phyloP scores from a whole-genome alignment of 2,329 filamentous ascomycete species.

The Achaetomium macrosporum region DNA sequence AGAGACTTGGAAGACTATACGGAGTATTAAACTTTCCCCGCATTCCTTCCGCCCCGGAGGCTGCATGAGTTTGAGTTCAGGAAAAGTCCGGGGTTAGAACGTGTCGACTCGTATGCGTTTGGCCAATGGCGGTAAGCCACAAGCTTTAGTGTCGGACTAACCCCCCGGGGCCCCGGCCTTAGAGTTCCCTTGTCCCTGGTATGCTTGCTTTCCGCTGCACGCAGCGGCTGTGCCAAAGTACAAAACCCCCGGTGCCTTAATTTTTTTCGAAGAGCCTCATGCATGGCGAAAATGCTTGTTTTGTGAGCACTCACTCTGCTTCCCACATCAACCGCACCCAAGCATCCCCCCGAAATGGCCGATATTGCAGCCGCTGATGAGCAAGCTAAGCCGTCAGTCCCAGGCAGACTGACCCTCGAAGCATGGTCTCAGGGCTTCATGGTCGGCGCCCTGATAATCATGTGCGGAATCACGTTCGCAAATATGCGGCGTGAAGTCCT shows the following conservation, averaged over 20 bases:
- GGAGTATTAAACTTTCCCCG: too few relatives aligned
- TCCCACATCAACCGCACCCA: neutral
- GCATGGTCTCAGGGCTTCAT: slow-evolving; percentile 44
- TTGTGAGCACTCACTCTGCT: too few relatives aligned
- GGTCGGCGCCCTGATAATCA: slow-evolving; percentile 43
- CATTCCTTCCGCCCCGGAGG: too few relatives aligned
- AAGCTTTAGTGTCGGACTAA: neutral
- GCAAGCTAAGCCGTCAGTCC: slow-evolving; percentile 2
- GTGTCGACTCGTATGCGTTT: too few relatives aligned
- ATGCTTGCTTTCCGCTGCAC: neutral
- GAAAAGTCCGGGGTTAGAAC: too few relatives aligned
- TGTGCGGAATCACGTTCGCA: slow-evolving; percentile 42
- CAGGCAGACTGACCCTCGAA: slow-evolving; percentile 29
- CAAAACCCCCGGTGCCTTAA: slow-evolving; percentile 1
- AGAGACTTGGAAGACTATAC: too few relatives aligned
- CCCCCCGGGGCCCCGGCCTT: neutral
- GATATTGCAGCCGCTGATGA: neutral
- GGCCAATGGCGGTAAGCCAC: neutral
- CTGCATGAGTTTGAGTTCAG: too few relatives aligned
- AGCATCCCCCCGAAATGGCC: slow-evolving; percentile 3
- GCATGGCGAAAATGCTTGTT: neutral
- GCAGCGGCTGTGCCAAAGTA: slow-evolving; percentile 24
- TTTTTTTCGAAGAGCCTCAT: neutral
- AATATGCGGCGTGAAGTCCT: slow-evolving; percentile 44
- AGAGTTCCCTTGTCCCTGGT: neutral